Conservation (phyloP, 2,329 filamentous ascomycete genomes). For the Alternaria dauci region DNA sequence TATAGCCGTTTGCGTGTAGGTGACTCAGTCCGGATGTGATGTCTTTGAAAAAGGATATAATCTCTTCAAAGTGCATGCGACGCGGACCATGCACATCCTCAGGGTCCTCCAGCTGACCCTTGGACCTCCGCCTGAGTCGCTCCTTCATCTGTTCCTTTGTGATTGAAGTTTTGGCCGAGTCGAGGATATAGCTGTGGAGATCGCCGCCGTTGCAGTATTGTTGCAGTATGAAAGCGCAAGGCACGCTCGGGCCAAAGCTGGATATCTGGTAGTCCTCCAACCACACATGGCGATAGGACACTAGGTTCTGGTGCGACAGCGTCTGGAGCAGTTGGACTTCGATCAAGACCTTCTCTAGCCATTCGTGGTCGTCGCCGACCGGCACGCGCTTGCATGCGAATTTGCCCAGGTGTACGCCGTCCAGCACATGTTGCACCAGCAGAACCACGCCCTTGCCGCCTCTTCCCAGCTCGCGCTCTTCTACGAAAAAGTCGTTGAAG, state of each 20-base stretch:
- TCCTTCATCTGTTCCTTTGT: slow-evolving; percentile 90
- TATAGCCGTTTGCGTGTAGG: slow-evolving; percentile 89
- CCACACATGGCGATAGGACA: slow-evolving; percentile 98
- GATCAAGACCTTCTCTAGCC: slow-evolving; percentile 92
- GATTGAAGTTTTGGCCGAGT: slow-evolving; percentile 65
- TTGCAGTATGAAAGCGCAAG: slow-evolving; percentile 95
- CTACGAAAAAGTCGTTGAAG: slow-evolving; percentile 91
- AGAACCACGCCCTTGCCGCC: slow-evolving; percentile 95
- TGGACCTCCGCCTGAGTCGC: slow-evolving; percentile 81
- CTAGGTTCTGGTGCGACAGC: slow-evolving; percentile 91
- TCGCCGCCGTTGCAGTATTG: slow-evolving; percentile 97
- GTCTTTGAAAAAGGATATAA: slow-evolving; percentile 95
- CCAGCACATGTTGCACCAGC: slow-evolving; percentile 90
- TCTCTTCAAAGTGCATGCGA: slow-evolving; percentile 81
- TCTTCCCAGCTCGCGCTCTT: slow-evolving; percentile 83
- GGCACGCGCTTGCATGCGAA: slow-evolving; percentile 98
- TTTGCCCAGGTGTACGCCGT: slow-evolving; percentile 84
- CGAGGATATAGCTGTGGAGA: slow-evolving; percentile 85
- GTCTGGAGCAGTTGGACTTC: slow-evolving; percentile 94
- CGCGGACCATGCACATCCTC: slow-evolving; percentile 61
- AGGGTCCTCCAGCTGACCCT: slow-evolving; percentile 73
- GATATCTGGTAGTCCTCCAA: slow-evolving; percentile 86
- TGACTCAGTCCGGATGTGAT: slow-evolving; percentile 92
- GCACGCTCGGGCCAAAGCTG: slow-evolving; percentile 86
- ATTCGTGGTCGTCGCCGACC: slow-evolving; percentile 89